Conservation (phyloP, 1,139 yeast genomes). For the Yarrowia galli region DNA sequence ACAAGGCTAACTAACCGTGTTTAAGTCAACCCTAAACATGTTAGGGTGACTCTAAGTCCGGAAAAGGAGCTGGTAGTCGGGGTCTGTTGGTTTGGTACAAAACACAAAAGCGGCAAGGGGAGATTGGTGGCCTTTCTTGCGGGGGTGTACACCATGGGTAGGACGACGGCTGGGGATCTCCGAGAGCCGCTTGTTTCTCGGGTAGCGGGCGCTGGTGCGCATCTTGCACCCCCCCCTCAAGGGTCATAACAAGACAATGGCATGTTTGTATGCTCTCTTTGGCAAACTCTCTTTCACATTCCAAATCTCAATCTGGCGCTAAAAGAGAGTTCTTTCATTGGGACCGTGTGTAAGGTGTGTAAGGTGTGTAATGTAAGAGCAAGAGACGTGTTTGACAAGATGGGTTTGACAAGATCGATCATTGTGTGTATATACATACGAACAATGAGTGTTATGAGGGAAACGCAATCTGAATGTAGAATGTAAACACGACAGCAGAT, state of each 20-base stretch:
- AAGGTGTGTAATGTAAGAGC: too few species aligned
- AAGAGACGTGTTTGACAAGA: too few species aligned
- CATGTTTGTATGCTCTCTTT: background rate
- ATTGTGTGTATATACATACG: too few species aligned
- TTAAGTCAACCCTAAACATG: background rate
- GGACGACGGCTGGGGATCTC: too few species aligned
- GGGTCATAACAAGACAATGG: background rate
- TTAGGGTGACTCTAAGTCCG: background rate
- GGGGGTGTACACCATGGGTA: too few species aligned
- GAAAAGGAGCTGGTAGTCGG: background rate
- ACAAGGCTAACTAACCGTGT: conserved; percentile 9
- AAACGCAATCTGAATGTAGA: too few species aligned
- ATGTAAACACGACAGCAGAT: too few species aligned
- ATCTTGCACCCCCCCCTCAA: background rate
- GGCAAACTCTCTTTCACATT: background rate
- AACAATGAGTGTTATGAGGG: too few species aligned
- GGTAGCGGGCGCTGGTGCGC: background rate
- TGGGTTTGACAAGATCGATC: too few species aligned
- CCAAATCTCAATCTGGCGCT: conserved; percentile 9
- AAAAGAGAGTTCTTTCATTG: background rate
- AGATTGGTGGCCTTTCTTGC: too few species aligned
- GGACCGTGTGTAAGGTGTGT: too few species aligned
- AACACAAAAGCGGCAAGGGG: too few species aligned
- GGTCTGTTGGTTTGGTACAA: background rate
- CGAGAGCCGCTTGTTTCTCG: background rate